These are phyloP conservation scores for Suhomyces choctaworum DNA, from an alignment of 1,139 yeast genomes.

Conservation along the genomic window DNA sequence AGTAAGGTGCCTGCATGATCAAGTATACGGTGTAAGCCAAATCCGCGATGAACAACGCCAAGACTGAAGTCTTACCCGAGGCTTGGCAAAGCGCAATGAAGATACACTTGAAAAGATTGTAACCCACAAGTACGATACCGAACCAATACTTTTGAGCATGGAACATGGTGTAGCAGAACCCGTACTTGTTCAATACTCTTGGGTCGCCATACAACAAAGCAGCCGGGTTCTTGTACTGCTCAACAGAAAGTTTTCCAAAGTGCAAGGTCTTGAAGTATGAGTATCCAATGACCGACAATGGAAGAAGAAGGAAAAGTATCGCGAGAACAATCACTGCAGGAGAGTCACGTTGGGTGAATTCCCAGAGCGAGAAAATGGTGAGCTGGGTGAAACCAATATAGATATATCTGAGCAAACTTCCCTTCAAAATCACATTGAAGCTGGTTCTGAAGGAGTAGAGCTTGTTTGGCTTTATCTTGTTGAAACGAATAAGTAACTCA, in stretches of 20 bases:
- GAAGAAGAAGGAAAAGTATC: constrained; percentile 56
- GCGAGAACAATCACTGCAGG: constrained; percentile 76
- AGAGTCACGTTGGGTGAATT: constrained; percentile 67
- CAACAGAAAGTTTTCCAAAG: constrained; percentile 58
- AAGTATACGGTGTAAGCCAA: constrained; percentile 59
- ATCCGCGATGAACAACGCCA: constrained; percentile 65
- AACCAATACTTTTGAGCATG: constrained; percentile 75
- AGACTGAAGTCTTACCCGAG: constrained; percentile 68
- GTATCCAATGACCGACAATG: constrained; percentile 57
- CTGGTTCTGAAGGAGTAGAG: constrained; percentile 52
- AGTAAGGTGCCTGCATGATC: constrained; percentile 61
- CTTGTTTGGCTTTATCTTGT: constrained; percentile 49
- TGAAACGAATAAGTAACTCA: constrained; percentile 43
- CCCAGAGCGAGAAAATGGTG: constrained; percentile 70
- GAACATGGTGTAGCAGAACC: constrained; percentile 82
- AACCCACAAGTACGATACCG: constrained; percentile 57
- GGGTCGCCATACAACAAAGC: constrained; percentile 74
- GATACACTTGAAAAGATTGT: constrained; percentile 57
- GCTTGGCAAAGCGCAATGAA: constrained; percentile 70
- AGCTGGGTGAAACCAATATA: constrained; percentile 78
- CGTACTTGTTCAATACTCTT: constrained; percentile 63
- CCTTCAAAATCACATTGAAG: constrained; percentile 60
- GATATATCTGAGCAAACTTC: constrained; percentile 66
- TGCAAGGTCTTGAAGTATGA: constrained; percentile 57
- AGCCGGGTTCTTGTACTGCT: constrained; percentile 66